phyloP scores from a whole-genome alignment of 352 stramenopile genomes.

The Phytopythium kandeliae region DNA sequence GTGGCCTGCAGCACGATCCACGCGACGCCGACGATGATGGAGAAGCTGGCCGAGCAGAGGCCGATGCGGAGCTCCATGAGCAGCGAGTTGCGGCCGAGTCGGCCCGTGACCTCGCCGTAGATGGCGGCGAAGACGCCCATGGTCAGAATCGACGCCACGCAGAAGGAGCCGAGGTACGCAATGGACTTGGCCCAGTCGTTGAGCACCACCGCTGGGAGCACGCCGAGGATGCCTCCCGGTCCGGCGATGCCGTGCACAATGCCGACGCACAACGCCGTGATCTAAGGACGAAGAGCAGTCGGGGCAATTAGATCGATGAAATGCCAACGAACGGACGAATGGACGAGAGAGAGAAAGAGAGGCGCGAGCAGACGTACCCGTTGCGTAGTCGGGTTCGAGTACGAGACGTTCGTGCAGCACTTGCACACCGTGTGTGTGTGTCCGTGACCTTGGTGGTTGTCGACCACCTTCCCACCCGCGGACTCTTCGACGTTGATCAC shows the following conservation, averaged over 20 bases:
- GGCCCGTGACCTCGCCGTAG: slow-evolving; percentile 72
- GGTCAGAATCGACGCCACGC: slow-evolving; percentile 80
- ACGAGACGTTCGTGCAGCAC: slow-evolving; percentile 27
- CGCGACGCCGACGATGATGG: slow-evolving; percentile 58
- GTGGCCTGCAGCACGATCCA: slow-evolving; percentile 74
- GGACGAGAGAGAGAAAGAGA: too few relatives aligned
- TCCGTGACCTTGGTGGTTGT: too few relatives aligned
- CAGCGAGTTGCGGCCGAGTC: slow-evolving; percentile 43
- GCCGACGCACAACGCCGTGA: slow-evolving; percentile 75
- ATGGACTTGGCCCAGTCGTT: slow-evolving; percentile 59
- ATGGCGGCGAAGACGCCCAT: slow-evolving; percentile 88
- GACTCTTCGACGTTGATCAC: too few relatives aligned
- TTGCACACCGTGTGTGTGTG: too few relatives aligned
- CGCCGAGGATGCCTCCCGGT: slow-evolving; percentile 53
- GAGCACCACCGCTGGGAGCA: slow-evolving; percentile 82
- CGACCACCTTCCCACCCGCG: too few relatives aligned
- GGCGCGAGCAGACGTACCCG: slow-evolving; percentile 12
- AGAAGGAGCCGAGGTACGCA: slow-evolving; percentile 87
- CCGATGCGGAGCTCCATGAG: slow-evolving; percentile 62
- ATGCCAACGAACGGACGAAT: too few relatives aligned
- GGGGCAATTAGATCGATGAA: slow-evolving; percentile 4
- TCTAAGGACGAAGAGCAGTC: slow-evolving; percentile 13
- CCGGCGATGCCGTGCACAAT: slow-evolving; percentile 82
- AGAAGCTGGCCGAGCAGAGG: slow-evolving; percentile 70
- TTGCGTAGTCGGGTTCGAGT: slow-evolving; percentile 51